Evolutionary conservation across 2,329 filamentous ascomycete species (phyloP), one percentile per base, ranked within the genome.

Genomic region (Colletotrichum sp.): DNA sequence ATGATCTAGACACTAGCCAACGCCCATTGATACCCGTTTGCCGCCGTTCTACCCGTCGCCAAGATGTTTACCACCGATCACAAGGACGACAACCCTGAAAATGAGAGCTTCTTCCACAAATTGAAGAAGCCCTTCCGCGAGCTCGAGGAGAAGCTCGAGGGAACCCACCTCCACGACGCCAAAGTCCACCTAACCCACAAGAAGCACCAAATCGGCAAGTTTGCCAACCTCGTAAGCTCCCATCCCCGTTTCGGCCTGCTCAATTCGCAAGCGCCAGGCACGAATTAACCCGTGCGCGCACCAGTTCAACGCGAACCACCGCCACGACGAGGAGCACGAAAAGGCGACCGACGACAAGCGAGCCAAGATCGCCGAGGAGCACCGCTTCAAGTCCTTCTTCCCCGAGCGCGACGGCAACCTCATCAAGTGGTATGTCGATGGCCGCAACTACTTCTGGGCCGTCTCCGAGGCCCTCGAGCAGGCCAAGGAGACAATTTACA

Each of bases 361-460:
- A 74, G 91, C 89, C 25, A 89, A 86, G 18, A 93, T 97, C 66
- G 89, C 90, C 78, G 91, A 96, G 74, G 89, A 91, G 16, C 93
- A 98, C 82, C 93, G 96, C 56, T 98, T 96, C 87, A 84, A 94
- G n/a, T 98, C 95, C 6, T 99, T 94, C 85, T 97, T 97, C 48
- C 96, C 96, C 0, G 93, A 96, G 82, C 92, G 93, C 58, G 93
- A 96, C 13, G 94, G 93, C 32, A 98, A 98, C 84, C 89, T 94
- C 74, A 89, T 97, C 82, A 98, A 98, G 87, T 99, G 96, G 96
- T 98, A 98, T 85, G 95, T 98, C 13, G 97, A 98, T 82, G 97
- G 96, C 5, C 90, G 96, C 76, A 94, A 98, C 85, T 99, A 99
- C 85, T 97, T 97, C 84, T 98, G 96, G 93, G 92, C 97, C 22